Percentiles rank a stretch among this genome's conserved stretches.
Evolutionary conservation across 306 rosid genomes (phyloP).

Genomic region (Dicorynia guianensis): DNA sequence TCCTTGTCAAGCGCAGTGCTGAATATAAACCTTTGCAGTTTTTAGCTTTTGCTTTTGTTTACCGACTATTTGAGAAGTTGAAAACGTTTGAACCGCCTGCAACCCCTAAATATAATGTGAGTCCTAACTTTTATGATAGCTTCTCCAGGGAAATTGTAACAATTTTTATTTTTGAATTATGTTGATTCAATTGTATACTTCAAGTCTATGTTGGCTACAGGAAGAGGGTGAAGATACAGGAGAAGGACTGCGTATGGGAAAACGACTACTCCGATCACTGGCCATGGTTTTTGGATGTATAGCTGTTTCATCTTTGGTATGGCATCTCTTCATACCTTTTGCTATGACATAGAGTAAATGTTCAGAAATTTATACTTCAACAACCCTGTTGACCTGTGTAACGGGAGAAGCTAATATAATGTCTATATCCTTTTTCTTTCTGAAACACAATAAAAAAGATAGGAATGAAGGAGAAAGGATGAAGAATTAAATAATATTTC

Average conservation of each 20-base stretch:
- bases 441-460: conserved; percentile 1
- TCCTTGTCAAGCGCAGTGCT: conserved; percentile 67
- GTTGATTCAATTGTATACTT: conserved; percentile 36
- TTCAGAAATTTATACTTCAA: conserved; percentile 21
- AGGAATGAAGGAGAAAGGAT: conserved; percentile 6
- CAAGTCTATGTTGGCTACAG: conserved; percentile 59
- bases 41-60: conserved; percentile 88
- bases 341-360: conserved; percentile 33
- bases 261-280: conserved; percentile 84
- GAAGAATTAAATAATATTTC: not conserved
- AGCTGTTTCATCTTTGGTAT: conserved; percentile 87
- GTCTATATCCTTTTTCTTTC: not conserved
- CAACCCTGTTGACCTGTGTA: conserved; percentile 19
- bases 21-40: conserved; percentile 95
- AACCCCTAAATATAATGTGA: conserved; percentile 71
- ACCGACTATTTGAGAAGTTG: conserved; percentile 95
- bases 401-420: conserved; percentile 24
- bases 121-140: conserved; percentile 46
- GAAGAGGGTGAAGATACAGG: conserved; percentile 96
- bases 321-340: conserved; percentile 39
- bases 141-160: conserved; percentile 6
- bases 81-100: conserved; percentile 78
- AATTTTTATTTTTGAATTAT: conserved; percentile 25
- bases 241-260: conserved; percentile 90
- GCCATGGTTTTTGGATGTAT: conserved; percentile 92